Evolutionary conservation across 805 yeast species (phyloP).

Genomic region (Yamadazyma olivae): DNA sequence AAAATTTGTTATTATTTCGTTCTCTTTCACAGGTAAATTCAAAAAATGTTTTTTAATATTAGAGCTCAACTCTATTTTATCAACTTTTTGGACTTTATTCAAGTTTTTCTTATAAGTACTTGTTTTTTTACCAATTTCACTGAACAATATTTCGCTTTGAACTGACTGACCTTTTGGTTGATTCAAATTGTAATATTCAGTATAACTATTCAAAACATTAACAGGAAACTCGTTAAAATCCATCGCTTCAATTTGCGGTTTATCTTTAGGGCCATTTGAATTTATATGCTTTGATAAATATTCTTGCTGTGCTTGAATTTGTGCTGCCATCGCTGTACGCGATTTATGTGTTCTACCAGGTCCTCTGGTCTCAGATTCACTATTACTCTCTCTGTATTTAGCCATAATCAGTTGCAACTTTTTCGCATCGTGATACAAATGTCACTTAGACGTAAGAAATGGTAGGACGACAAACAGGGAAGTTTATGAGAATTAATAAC

Average conservation of each 20-base stretch:
- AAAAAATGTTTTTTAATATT: constrained; percentile 69
- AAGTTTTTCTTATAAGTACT: constrained; percentile 28
- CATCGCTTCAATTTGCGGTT: constrained; percentile 50
- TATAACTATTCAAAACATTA: constrained; percentile 66
- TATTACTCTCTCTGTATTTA: constrained; percentile 29
- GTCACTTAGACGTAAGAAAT: too few species aligned
- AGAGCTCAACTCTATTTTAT: constrained; percentile 56
- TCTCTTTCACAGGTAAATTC: constrained; percentile 61
- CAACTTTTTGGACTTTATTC: constrained; percentile 37
- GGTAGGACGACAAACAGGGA: too few species aligned
- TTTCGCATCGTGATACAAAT: too few species aligned
- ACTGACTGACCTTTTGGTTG: constrained; percentile 61
- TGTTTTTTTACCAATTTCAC: constrained; percentile 73
- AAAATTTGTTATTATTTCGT: constrained; percentile 84
- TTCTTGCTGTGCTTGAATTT: constrained; percentile 69
- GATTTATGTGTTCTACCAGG: constrained; percentile 49
- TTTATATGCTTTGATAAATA: constrained; percentile 64
- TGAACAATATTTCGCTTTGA: constrained; percentile 66
- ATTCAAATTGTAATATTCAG: constrained; percentile 53
- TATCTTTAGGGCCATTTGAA: constrained; percentile 68
- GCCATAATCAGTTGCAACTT: constrained; percentile 11
- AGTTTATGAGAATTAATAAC: too few species aligned
- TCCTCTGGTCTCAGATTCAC: constrained; percentile 33
- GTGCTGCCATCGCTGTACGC: constrained; percentile 46
- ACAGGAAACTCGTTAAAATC: constrained; percentile 68